Base-by-base conservation (phyloP, 2,329 filamentous ascomycete genomes). In the Xenosphaeropsis pyriputrescens region DNA sequence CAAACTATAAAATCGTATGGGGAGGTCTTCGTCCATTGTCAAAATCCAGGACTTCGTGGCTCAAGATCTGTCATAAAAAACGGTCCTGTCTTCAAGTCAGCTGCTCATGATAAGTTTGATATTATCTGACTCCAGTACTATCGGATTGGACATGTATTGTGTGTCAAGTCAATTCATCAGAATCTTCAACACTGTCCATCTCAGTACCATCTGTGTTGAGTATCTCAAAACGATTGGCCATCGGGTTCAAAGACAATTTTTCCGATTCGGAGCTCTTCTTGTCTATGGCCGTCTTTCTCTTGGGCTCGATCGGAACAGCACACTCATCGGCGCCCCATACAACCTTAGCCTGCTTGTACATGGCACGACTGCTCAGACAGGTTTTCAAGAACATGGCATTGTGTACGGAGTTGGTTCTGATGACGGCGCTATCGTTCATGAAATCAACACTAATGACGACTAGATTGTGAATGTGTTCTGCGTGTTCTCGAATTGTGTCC, bases 391-490 rank as follows among this genome's bases (percentile, higher is more conserved):
- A 84, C 37, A 85, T 67, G 9, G 84, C 80, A 43, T 80, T 78
- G 50, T 79, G 70, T 8, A 93, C 68, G 0, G 83, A 85, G 55
- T 88, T 93, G 6, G 79, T 84, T 39, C 72, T 76, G 45, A 93
- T 74, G 54, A 72, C 72, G 41, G 71, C 79, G 54, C 75, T 71
- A 4, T 65, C 65, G 14, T 65, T 61, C 2, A 59, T 56, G 54
- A 82, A 79, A 6, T 60, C 57, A 33, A 91, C 60, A 32, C 70
- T 70, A 49, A 91, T 65, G 9, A 93, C 70, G 16, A 79, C 63
- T 1, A 93, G 65, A 43, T 84, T 83, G 60, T 89, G 77, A 42
- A 93, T 89, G 53, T 93, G 85, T 17, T 86, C 79, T 29, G 91
- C 65, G 48, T 93, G 81, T 4, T 77, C 68, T 9, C 79, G 74